Evolutionary conservation across 2,329 filamentous ascomycete genomes (phyloP).

Genomic region (Aspergillus phoenicis): DNA sequence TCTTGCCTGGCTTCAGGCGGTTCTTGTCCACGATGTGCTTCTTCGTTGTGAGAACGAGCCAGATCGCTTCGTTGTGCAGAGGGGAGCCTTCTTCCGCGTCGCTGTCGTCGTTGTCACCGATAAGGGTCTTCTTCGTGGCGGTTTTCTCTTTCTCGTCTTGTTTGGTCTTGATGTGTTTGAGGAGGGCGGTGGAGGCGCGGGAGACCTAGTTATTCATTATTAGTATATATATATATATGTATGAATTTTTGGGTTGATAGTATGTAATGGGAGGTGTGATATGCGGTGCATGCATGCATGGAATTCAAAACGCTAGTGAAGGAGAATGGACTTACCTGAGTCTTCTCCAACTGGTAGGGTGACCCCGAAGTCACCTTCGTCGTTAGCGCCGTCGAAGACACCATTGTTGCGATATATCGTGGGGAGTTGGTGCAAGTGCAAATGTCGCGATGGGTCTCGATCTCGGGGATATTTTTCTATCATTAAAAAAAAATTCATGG

Average conservation of each 20-base stretch:
- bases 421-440: slow-evolving; percentile 25
- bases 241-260: no score
- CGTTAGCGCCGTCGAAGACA: slow-evolving; percentile 44
- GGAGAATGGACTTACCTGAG: slow-evolving; percentile 42
- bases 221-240: no score
- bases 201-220: slow-evolving; percentile 48
- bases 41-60: slow-evolving; percentile 66
- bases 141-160: slow-evolving; percentile 51
- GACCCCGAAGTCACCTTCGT: slow-evolving; percentile 45
- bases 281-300: neutral
- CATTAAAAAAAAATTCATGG: slow-evolving; percentile 38
- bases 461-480: slow-evolving; percentile 8
- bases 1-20: slow-evolving; percentile 80
- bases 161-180: slow-evolving; percentile 59
- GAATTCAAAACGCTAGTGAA: no score
- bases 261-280: no score
- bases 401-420: slow-evolving; percentile 36
- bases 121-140: slow-evolving; percentile 57
- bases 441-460: slow-evolving; percentile 29
- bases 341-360: slow-evolving; percentile 52
- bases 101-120: slow-evolving; percentile 51
- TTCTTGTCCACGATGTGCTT: slow-evolving; percentile 72
- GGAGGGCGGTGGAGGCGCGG: slow-evolving; percentile 61
- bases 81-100: slow-evolving; percentile 49
- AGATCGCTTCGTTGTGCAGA: slow-evolving; percentile 57